A percentile compares a stretch with the other conserved stretches of the same genome.
Evolutionary conservation across 768 basidiomycete species (phyloP).

Genomic region (Lactifluus rugatus): DNA sequence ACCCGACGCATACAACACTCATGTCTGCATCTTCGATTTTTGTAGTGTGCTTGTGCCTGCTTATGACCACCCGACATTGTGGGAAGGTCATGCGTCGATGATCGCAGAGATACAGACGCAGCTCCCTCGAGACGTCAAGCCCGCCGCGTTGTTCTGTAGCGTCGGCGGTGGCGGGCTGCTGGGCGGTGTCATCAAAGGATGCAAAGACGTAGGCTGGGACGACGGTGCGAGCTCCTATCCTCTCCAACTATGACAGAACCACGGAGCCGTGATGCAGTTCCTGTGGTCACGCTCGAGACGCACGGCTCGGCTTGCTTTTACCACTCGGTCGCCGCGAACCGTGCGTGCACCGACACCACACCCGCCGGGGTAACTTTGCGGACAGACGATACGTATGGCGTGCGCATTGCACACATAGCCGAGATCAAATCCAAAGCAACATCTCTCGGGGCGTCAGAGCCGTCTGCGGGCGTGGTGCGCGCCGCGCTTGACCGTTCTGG

Average conservation of each 20-base stretch:
- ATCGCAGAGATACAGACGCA: slow-evolving; percentile 52
- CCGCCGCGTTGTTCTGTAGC: slow-evolving; percentile 67
- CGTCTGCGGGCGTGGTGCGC: slow-evolving; percentile 50
- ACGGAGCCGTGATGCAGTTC: slow-evolving; percentile 33
- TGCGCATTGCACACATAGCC: slow-evolving; percentile 49
- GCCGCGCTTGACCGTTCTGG: slow-evolving; percentile 56
- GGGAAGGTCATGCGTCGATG: slow-evolving; percentile 75
- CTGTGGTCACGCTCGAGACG: slow-evolving; percentile 36
- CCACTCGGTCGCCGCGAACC: slow-evolving; percentile 54
- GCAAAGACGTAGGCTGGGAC: slow-evolving; percentile 54
- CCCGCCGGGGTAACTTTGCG: slow-evolving; percentile 32
- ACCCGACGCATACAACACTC: background rate
- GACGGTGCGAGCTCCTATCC: slow-evolving; percentile 35
- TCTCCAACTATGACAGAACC: background rate
- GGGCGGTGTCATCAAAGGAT: slow-evolving; percentile 63
- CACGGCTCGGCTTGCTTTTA: slow-evolving; percentile 67
- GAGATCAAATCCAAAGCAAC: slow-evolving; percentile 54
- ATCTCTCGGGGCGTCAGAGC: slow-evolving; percentile 62
- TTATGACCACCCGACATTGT: slow-evolving; percentile 58
- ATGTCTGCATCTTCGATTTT: slow-evolving; percentile 28
- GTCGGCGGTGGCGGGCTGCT: slow-evolving; percentile 69
- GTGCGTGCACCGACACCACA: slow-evolving; percentile 28
- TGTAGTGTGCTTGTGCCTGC: slow-evolving; percentile 47
- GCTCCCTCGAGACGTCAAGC: slow-evolving; percentile 34
- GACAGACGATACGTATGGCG: slow-evolving; percentile 33